Evolutionary conservation across 768 basidiomycete genomes (phyloP).

Genomic region (Megacollybia marginata): DNA sequence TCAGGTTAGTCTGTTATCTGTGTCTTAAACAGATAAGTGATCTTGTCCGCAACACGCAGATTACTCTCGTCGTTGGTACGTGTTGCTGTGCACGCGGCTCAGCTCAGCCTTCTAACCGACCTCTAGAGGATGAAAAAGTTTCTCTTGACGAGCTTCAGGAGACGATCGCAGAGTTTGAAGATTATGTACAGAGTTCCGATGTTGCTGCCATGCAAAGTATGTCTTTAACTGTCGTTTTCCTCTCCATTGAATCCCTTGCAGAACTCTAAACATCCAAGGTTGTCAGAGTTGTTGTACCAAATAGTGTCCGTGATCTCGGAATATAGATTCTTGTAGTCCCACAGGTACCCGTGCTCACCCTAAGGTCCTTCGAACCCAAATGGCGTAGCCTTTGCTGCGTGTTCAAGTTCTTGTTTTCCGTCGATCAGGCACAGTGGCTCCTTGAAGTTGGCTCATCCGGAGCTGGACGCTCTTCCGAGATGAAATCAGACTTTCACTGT

Average conservation of each 20-base stretch:
- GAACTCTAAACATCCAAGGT: slow-evolving; percentile 12
- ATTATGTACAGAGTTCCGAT: slow-evolving; percentile 88
- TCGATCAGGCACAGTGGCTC: no score
- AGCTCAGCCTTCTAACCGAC: neutral
- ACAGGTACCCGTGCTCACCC: no score
- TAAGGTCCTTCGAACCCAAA: no score
- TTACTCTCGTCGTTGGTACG: slow-evolving; percentile 52
- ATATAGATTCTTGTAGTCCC: no score
- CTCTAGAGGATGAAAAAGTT: slow-evolving; percentile 87
- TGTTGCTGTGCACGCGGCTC: slow-evolving; percentile 4
- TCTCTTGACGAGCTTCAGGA: slow-evolving; percentile 93
- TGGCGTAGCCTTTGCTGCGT: no score
- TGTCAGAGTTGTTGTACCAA: neutral
- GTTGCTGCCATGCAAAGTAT: slow-evolving; percentile 91
- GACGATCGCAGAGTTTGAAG: slow-evolving; percentile 76
- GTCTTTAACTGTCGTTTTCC: slow-evolving; percentile 13
- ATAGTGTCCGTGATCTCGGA: neutral
- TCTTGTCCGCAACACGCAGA: slow-evolving; percentile 16
- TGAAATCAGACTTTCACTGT: no score
- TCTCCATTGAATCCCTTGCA: slow-evolving; percentile 7
- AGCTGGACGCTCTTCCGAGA: no score
- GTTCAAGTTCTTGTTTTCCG: no score
- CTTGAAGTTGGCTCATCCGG: no score
- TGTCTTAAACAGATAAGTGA: neutral
- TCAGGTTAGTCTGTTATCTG: slow-evolving; percentile 41